Conservation (phyloP, 345 rosid species). For the Adansonia digitata region DNA sequence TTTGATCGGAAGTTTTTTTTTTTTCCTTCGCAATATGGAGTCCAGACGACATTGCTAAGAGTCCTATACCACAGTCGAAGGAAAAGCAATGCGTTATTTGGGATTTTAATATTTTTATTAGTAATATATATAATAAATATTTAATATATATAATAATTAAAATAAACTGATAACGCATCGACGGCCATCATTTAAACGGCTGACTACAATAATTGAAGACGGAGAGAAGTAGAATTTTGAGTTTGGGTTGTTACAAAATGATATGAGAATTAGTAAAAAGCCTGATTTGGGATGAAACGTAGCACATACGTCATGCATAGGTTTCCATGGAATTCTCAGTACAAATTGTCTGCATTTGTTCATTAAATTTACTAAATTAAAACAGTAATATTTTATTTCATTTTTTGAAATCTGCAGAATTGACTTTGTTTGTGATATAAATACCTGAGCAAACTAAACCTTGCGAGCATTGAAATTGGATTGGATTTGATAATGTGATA, state of each 20-base stretch:
- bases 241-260: background rate
- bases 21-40: constrained; percentile 1
- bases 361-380: background rate
- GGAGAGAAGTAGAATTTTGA: background rate
- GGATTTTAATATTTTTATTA: too few species aligned
- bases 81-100: too few species aligned
- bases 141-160: too few species aligned
- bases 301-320: background rate
- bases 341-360: background rate
- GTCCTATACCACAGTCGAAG: too few species aligned
- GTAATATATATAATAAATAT: too few species aligned
- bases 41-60: background rate
- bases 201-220: background rate
- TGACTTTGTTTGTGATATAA: background rate
- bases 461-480: background rate
- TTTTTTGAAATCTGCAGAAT: background rate
- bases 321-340: background rate
- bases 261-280: background rate
- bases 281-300: background rate
- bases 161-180: too few species aligned
- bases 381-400: background rate
- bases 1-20: background rate
- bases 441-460: background rate
- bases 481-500: background rate
- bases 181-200: too few species aligned